Evolutionary conservation across 495 filamentous ascomycete genomes (phyloP), one percentile per base, ranked within the genome.

Genomic region (Hypoxylon fragiforme): DNA sequence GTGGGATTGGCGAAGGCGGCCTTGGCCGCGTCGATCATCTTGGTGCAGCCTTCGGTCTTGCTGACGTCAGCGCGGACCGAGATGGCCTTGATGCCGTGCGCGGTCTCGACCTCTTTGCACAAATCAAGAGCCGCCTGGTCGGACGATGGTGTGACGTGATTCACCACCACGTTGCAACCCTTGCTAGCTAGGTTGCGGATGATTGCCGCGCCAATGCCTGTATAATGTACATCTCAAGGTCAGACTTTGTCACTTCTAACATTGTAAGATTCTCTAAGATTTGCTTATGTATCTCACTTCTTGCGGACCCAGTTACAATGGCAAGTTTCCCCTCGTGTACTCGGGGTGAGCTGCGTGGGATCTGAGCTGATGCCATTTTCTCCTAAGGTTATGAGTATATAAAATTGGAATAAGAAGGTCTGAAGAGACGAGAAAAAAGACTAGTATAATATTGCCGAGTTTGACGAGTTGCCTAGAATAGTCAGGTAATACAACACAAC

Each of bases 131-230:
- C 57, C 7, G 49, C 48, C 0, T 45, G n/a, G 19, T 64, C 43
- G 14, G 73, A 73, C 22, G 68, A 66, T 6, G 64, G 7, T 1
- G 87, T 88, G 32, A 85, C 86, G 72, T 86, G 90, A 70, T 85
- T 87, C 18, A 92, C 71, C 19, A 91, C 72, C 3, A 91, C 73
- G 12, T 80, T 79, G 63, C 77, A 80, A 54, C 89, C 89, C 71
- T 91, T 90, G 31, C 78, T 74, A 16, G 88, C 88, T 12, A 92
- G 83, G 61, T 94, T 92, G 41, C 78, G 80, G 30, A 84, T 85
- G 60, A 92, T 90, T n/a, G 88, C 86, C 49, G 84, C 87, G 41
- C 91, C 91, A 65, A 96, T 95, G 57, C 91, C 91, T 95, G 15
- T 3, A 36, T 19, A 8, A 32, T 8, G 45, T 22, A 36, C 21